phyloP scores from a whole-genome alignment of 2,329 filamentous ascomycete species.

The Immersiporthe knoxdaviesiana region DNA sequence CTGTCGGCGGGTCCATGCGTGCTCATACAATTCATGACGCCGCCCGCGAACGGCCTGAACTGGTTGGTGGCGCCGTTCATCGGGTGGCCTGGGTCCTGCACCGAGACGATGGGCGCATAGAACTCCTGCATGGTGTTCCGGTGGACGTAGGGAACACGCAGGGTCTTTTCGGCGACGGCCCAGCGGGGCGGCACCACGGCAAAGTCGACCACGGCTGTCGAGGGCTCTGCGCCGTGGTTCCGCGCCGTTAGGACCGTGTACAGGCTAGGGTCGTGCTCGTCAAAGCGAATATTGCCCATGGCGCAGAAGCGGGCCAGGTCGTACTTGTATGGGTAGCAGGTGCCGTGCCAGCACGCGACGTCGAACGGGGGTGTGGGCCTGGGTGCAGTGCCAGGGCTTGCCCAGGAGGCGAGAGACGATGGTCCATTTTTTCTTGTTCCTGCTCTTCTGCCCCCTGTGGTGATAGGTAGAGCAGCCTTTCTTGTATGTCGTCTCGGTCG shows the following conservation, averaged over 20 bases:
- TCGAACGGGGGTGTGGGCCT: slow-evolving; percentile 68
- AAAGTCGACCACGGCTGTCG: slow-evolving; percentile 61
- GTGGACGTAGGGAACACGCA: slow-evolving; percentile 62
- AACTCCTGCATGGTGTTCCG: slow-evolving; percentile 55
- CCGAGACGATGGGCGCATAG: slow-evolving; percentile 48
- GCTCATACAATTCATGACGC: slow-evolving; percentile 60
- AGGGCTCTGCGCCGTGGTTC: slow-evolving; percentile 46
- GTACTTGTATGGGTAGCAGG: slow-evolving; percentile 68
- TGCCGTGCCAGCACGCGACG: slow-evolving; percentile 69
- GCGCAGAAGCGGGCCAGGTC: slow-evolving; percentile 66
- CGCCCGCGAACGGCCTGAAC: slow-evolving; percentile 48
- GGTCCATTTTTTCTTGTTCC: slow-evolving; percentile 38
- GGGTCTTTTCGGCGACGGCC: slow-evolving; percentile 61
- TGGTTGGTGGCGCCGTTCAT: slow-evolving; percentile 44
- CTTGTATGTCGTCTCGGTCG: slow-evolving; percentile 38
- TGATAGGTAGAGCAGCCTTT: slow-evolving; percentile 30
- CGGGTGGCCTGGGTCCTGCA: slow-evolving; percentile 45
- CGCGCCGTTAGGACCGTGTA: slow-evolving; percentile 62
- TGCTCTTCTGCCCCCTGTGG: too few species aligned
- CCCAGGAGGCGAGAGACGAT: slow-evolving; percentile 61
- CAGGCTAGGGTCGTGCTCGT: slow-evolving; percentile 68
- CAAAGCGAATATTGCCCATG: slow-evolving; percentile 64
- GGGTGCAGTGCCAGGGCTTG: slow-evolving; percentile 59
- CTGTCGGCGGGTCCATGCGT: slow-evolving; percentile 54
- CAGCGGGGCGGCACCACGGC: slow-evolving; percentile 63